phyloP scores from a whole-genome alignment of 2,329 filamentous ascomycete genomes.

The Trichoderma sp. region DNA sequence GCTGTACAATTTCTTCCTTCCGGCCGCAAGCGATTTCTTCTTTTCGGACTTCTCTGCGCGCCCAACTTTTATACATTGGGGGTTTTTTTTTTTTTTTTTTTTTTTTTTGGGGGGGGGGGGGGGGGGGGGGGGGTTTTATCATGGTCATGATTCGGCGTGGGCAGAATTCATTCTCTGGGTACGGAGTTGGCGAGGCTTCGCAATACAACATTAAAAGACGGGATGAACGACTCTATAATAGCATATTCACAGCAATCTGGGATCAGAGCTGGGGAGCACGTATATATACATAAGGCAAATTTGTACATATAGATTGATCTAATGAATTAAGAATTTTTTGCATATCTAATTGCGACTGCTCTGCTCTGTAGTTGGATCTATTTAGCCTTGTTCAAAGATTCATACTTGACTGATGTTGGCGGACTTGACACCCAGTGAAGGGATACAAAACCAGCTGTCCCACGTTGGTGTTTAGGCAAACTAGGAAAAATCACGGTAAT shows the following conservation, averaged over 20 bases:
- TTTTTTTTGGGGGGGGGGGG: too few species aligned
- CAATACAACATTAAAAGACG: neutral
- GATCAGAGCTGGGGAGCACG: neutral
- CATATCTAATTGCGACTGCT: neutral
- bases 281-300: neutral
- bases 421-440: too few species aligned
- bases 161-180: neutral
- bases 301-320: neutral
- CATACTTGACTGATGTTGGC: neutral
- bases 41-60: neutral
- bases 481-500: too few species aligned
- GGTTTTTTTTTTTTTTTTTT: neutral
- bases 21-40: neutral
- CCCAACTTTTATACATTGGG: neutral
- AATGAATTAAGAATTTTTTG: neutral
- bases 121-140: too few species aligned
- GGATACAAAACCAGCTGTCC: too few species aligned
- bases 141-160: conserved; percentile 16
- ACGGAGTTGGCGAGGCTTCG: conserved; percentile 15
- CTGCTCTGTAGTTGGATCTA: neutral
- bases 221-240: neutral
- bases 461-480: too few species aligned
- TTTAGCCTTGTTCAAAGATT: neutral
- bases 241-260: neutral
- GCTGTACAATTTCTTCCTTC: neutral